Base-by-base conservation (phyloP, 768 basidiomycete species). In the Suillus occidentalis region DNA sequence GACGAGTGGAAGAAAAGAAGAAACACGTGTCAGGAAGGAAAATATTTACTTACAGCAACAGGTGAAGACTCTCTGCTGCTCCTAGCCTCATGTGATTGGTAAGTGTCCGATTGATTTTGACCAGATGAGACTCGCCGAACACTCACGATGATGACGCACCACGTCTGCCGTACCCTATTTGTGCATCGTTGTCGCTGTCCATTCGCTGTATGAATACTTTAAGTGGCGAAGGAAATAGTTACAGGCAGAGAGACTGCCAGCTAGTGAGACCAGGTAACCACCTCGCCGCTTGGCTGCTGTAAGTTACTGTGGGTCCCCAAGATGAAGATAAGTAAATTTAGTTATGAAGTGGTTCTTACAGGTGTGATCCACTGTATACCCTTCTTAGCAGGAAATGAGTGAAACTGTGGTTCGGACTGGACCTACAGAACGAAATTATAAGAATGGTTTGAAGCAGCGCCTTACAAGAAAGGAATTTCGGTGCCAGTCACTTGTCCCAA, bases 61-160 rank as follows among this genome's bases (percentile, higher is more conserved):
- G 84, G 84, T 45, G 87, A 86, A 25, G 84, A 84, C 66, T 86
- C 86, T 60, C 84, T 77, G 71, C 86, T 87, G 72, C 84, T 88
- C 67, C 86, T 88, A 64, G 22, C 60, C 65, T 57, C 66, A 65
- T 70, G 67, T 45, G 52, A 67, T 40, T 72, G 39, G 39, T 66
- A 37, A 6, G 45, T 20, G 59, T 62, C 5, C 16, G 3, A 28
- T 20, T 61, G 28, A 34, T 31, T 34, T 62, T 52, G 25, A 36
- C 34, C 25, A 39, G 28, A 61, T 25, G 43, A 6, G 7, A 67
- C 3, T 34, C 12, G 31, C 31, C 31, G 52, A 63, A 58, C 45
- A 74, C 80, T 69, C 63, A 81, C 80, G 73, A 75, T 16, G 73
- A 75, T 22, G 82, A 82, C 68, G 78, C 71, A 62, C 72, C 73